Evolutionary conservation across 495 filamentous ascomycete species (phyloP).

Genomic region (Choiromyces venosus): DNA sequence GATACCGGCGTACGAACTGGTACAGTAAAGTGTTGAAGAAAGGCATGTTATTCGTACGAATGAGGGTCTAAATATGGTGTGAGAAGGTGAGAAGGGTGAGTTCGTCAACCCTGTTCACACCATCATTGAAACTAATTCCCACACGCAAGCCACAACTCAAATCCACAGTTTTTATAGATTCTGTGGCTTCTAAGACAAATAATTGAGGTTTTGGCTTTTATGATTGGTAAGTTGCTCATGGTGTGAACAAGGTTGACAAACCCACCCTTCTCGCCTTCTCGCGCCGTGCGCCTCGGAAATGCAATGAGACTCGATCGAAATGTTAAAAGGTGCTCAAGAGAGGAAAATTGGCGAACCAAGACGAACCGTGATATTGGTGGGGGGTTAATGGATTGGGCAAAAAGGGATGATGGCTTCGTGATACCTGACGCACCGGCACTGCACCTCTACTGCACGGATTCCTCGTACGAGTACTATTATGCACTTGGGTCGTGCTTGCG

Average conservation of each 20-base stretch:
- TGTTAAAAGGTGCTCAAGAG: background rate
- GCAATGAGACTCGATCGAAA: background rate
- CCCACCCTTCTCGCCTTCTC: too few relatives aligned
- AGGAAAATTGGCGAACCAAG: background rate
- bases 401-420: background rate
- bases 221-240: too few relatives aligned
- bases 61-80: background rate
- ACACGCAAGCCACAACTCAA: too few relatives aligned
- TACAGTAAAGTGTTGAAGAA: background rate
- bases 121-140: too few relatives aligned
- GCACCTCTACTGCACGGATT: background rate
- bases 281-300: too few relatives aligned
- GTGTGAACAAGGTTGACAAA: too few relatives aligned
- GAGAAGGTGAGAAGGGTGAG: too few relatives aligned
- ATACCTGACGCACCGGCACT: background rate
- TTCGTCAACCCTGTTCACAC: too few relatives aligned
- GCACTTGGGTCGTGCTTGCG: background rate
- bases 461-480: background rate
- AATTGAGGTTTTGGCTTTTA: too few relatives aligned
- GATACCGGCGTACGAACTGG: conserved; percentile 1
- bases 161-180: too few relatives aligned
- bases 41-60: background rate
- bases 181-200: too few relatives aligned
- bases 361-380: background rate
- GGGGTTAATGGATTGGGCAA: background rate